Evolutionary conservation across 1,284 basidiomycete species (phyloP), one percentile per base, ranked within the genome.

Genomic region (Thecaphora frezii): DNA sequence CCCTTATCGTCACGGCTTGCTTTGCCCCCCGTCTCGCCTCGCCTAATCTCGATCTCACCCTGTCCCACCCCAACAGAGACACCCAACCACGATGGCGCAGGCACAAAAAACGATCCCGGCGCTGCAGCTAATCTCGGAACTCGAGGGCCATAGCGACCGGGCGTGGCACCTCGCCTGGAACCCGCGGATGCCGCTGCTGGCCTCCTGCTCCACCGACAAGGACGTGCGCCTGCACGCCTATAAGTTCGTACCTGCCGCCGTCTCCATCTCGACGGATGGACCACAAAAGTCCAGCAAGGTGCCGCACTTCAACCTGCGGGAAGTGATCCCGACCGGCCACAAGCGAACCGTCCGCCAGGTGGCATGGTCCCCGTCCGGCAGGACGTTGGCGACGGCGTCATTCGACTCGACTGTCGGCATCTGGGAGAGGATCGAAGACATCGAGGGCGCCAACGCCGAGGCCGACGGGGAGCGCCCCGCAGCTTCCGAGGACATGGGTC

Each of bases 191-290:
- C 85, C 89, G 0, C 78, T 94, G 16, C 82, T 98, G 16, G 93
- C 94, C 0, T 91, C 92, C 5, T 97, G 93, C 79, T 97, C 93
- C 3, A 87, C 90, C 9, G 94, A 98, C 81, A 94, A 92, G 80
- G 87, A 90, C 3, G 89, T 97, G 54, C 85, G 91, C 40, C 81
- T 98, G 52, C 94, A 90, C 78, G 83, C 83, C 24, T 97, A 93
- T 81, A 80, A 80, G 24, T 71, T 79, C 19, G 28, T 41, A 19
- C 40, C 58, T 7, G 51, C 22, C 16, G 45, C 59, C 10, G 54
- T 45, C 53, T 54, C 51, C 16, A 49, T 40, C 43, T 50, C 45
- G 22, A 42, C 70, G 47, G 48, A 51, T 44, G 57, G 44, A 19
- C 44, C 46, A 40, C 78, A 76, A 0, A 48, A 53, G 18, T 70